A percentile compares a stretch with the other conserved stretches of the same genome.
Evolutionary conservation across 163 green algal genomes (phyloP).

Genomic region (Chlamydomonas reinhardtii): DNA sequence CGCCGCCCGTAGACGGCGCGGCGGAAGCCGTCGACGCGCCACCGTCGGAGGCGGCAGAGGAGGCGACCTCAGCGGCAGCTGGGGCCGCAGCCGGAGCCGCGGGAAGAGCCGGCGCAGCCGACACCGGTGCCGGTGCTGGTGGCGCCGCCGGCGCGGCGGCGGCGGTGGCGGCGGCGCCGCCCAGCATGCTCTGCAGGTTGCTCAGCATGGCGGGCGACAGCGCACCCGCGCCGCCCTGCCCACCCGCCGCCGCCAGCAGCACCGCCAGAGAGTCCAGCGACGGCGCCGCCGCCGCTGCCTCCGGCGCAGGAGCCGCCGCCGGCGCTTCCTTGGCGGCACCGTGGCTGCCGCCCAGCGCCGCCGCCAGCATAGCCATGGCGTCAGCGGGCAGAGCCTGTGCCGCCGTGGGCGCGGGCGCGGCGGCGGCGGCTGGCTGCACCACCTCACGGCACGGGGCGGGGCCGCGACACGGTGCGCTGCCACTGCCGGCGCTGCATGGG

Average conservation of each 20-base stretch:
- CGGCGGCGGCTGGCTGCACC: not conserved
- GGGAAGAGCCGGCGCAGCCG: too few relatives aligned
- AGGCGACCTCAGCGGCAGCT: too few relatives aligned
- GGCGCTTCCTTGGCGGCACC: too few relatives aligned
- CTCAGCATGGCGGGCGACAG: conserved; percentile 8
- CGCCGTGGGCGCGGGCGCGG: not conserved
- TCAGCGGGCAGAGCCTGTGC: not conserved
- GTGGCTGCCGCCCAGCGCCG: conserved; percentile 8
- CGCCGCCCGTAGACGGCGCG: too few relatives aligned
- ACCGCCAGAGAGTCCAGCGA: conserved; percentile 24
- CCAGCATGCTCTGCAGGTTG: conserved; percentile 32
- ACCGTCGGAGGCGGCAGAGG: too few relatives aligned
- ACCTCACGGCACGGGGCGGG: too few relatives aligned
- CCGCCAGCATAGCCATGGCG: conserved; percentile 5
- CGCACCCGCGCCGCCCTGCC: not conserved
- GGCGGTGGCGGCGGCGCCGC: too few relatives aligned
- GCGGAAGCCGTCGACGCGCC: too few relatives aligned
- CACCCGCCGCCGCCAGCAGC: conserved; percentile 22
- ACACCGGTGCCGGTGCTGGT: not conserved
- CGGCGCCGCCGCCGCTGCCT: not conserved
- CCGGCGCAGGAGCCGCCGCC: not conserved
- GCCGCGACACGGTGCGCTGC: too few relatives aligned
- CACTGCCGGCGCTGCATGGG: too few relatives aligned
- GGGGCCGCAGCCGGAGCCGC: too few relatives aligned
- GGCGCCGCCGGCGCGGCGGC: too few relatives aligned